These are phyloP conservation scores for Durotheca rogersii DNA, from an alignment of 495 filamentous ascomycete species.

Conservation along the genomic window DNA sequence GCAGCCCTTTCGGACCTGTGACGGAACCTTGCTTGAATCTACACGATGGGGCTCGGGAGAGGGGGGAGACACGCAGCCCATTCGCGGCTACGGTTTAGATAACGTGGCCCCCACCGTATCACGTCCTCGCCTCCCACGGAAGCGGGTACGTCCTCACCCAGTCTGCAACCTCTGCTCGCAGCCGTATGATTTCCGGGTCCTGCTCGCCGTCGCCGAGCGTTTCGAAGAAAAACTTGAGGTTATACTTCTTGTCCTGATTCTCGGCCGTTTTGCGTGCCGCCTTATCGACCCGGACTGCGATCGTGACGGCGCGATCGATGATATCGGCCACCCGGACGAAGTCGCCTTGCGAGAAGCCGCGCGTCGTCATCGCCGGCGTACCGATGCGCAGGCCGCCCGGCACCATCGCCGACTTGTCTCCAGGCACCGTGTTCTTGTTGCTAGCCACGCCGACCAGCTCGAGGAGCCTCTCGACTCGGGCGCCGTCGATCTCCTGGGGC, in stretches of 20 bases:
- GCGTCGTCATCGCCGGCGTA: constrained; percentile 95
- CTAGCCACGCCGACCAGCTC: constrained; percentile 93
- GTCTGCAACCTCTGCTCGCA: constrained; percentile 87
- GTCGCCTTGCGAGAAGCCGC: constrained; percentile 83
- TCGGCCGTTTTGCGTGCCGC: constrained; percentile 73
- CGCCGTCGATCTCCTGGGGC: constrained; percentile 84
- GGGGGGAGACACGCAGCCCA: no score
- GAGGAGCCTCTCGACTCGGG: constrained; percentile 88
- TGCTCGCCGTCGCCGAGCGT: constrained; percentile 80
- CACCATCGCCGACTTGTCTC: constrained; percentile 88
- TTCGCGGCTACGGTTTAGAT: constrained; percentile 5
- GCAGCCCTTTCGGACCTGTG: no score
- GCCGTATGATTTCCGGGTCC: constrained; percentile 78
- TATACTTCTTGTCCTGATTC: constrained; percentile 76
- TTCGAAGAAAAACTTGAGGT: constrained; percentile 82
- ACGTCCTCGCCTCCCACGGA: constrained; percentile 65
- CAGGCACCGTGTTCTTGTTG: constrained; percentile 99
- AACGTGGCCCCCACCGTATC: constrained; percentile 25
- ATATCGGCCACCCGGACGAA: constrained; percentile 89
- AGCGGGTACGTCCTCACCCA: constrained; percentile 93
- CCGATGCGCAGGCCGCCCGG: constrained; percentile 91
- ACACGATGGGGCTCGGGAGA: no score
- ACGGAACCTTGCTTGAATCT: no score
- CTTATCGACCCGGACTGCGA: constrained; percentile 83
- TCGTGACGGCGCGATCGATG: constrained; percentile 85